Evolutionary conservation across 805 yeast genomes (phyloP), one percentile per base, ranked within the genome.

Genomic region (Candida succiphila): DNA sequence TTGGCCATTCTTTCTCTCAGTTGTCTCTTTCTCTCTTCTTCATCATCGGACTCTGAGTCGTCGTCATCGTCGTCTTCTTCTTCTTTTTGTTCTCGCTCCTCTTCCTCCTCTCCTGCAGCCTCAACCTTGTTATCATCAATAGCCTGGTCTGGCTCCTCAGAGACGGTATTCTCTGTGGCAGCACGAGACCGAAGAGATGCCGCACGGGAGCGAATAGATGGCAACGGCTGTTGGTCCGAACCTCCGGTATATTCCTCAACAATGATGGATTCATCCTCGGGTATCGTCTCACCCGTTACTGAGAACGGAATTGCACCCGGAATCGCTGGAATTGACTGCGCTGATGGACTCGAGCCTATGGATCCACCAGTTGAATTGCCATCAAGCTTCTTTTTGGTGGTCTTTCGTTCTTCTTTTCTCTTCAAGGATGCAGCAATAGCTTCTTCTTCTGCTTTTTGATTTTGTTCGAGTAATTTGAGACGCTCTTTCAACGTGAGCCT

Each of bases 1-100:
- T 79, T 84, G n/a, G 98, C 97, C 96, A 89, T 89, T 39, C 96
- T 72, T 42, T 83, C 96, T 16, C 94, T 78, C 34, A 89, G 63
- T 6, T 79, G 84, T 31, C 79, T 70, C 46, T 92, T 72, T 36
- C 80, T 72, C 5, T 78, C 65, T 40, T 82, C 92, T 49, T 83
- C 94, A 28, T 75, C 82, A 33, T 82, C 89, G 34, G 75, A 80
- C 1, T 72, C 83, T 0, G 64, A 75, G 3, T 66, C 75, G 2
- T 63, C 75, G 0, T 62, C 75, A 0, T 63, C 76, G 0, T 60
- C 74, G 0, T 61, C 71, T 2, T 58, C 69, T 4, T 63, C 76
- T 2, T 62, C 73, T 3, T 67, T 71, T 3, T 60, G 71, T 0
- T 49, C 59, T 3, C 45, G 45, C 8, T 53, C 60, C 0, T 49